phyloP scores from a whole-genome alignment of 202 grass and related monocot genomes.

The Panicum virgatum region DNA sequence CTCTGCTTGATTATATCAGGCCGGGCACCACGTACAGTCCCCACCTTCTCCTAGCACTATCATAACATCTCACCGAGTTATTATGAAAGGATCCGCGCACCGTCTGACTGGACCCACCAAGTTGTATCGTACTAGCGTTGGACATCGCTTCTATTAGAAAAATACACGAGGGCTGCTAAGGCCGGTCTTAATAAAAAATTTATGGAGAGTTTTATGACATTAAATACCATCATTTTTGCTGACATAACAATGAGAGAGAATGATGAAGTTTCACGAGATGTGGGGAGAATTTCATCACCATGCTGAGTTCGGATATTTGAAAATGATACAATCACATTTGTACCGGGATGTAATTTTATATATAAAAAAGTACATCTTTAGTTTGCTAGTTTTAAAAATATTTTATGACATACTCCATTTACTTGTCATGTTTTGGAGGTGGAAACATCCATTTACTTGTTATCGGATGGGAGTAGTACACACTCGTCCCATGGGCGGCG shows the following conservation, averaged over 20 bases:
- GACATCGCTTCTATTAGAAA: no score
- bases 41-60: not conserved
- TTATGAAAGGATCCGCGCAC: not conserved
- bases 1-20: not conserved
- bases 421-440: not conserved
- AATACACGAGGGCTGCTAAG: no score
- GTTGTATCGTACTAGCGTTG: not conserved
- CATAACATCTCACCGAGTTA: not conserved
- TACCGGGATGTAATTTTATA: not conserved
- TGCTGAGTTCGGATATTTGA: not conserved
- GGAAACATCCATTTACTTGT: not conserved
- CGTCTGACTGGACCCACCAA: not conserved
- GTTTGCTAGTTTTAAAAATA: not conserved
- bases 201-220: no score
- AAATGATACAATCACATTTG: not conserved
- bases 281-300: no score
- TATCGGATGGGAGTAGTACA: no score
- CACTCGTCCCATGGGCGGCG: not conserved
- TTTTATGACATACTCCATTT: not conserved
- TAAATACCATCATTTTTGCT: no score
- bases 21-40: slow-evolving; percentile 1
- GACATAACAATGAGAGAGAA: no score
- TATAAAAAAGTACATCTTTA: not conserved
- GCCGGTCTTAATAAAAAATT: no score
- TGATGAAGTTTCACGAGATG: no score